Base-by-base conservation (phyloP, 495 filamentous ascomycete genomes). In the Aspergillus indologenus region DNA sequence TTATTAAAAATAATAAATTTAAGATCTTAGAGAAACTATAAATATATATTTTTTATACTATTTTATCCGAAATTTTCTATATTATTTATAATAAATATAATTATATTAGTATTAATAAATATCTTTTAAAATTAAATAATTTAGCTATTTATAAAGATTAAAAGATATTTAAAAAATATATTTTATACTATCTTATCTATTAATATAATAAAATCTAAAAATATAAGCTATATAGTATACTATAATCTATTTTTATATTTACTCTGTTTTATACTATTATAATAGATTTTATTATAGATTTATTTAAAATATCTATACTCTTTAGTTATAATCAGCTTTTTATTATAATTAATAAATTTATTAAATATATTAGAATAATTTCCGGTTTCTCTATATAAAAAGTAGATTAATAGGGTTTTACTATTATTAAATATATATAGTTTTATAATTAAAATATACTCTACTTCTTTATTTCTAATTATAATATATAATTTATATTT, bases 361-460 rank as follows among this genome's bases (percentile, higher is more conserved):
- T 52, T n/a, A 40, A 40, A 14, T 52, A 52, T 29, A 31, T 52
- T 23, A 52, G 21, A 24, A 3, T 52, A 24, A 52, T 52, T 11
- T 11, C 34, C 5, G 34, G 12, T 40, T 6, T 2, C 12, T 11
- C 12, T 40, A 40, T 6, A 40, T 40, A 40, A 11, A 40, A 40
- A 14, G 12, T 11, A 26, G 12, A 40, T 40, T 40, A 40, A 40
- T 40, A 40, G 12, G 12, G 12, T 7, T 14, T 40, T 6, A 14
- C 12, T 40, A 14, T 40, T 40, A 15, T 40, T 40, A 40, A 40
- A 15, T 40, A 40, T 40, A 40, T 40, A 52, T 52, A 52, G 29
- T 29, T 52, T 52, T 52, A 2, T 24, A 52, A 52, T 52, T 29
- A 21, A 4, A 52, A 52, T 52, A 52, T 52, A 52, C n/a, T n/a